A percentile compares a stretch with the other conserved stretches of the same genome.
These are phyloP conservation scores for Calonectria ilicicola DNA, from an alignment of 2,329 filamentous ascomycete species.

Conservation along the genomic window DNA sequence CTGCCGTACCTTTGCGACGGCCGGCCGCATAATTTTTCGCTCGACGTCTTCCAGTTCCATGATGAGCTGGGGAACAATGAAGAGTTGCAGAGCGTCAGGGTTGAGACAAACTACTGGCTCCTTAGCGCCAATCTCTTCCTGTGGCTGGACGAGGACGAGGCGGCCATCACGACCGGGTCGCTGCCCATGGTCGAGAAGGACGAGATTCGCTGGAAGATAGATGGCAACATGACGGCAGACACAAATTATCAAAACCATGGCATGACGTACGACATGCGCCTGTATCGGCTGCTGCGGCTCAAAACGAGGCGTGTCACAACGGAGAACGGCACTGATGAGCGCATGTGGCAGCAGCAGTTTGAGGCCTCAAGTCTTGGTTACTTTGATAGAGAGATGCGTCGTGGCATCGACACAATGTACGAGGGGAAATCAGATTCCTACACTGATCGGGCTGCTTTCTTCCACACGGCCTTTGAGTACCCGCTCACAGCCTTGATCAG, in stretches of 20 bases:
- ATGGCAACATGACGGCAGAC: background rate
- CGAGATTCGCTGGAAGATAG: background rate
- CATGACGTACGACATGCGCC: background rate
- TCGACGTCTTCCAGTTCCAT: conserved; percentile 74
- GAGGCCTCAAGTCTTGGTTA: background rate
- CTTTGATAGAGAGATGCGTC: background rate
- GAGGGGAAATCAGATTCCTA: background rate
- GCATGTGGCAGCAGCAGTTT: background rate
- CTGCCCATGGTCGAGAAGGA: background rate
- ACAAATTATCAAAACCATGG: background rate
- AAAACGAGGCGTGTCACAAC: background rate
- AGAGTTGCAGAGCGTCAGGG: background rate
- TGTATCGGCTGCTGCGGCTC: background rate
- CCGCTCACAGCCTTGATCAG: background rate
- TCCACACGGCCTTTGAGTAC: conserved; percentile 3
- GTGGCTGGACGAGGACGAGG: conserved; percentile 1
- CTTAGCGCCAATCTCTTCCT: background rate
- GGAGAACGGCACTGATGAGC: background rate
- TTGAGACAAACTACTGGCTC: background rate
- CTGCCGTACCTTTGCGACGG: conserved; percentile 77
- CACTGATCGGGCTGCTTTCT: background rate
- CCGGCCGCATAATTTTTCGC: conserved; percentile 72
- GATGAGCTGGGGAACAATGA: conserved; percentile 53
- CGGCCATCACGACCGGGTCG: background rate
- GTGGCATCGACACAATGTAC: background rate